Percentiles rank a stretch among this genome's conserved stretches.
Conservation (phyloP, 1,139 yeast species). For the Debaryomycetaceae sp. region DNA sequence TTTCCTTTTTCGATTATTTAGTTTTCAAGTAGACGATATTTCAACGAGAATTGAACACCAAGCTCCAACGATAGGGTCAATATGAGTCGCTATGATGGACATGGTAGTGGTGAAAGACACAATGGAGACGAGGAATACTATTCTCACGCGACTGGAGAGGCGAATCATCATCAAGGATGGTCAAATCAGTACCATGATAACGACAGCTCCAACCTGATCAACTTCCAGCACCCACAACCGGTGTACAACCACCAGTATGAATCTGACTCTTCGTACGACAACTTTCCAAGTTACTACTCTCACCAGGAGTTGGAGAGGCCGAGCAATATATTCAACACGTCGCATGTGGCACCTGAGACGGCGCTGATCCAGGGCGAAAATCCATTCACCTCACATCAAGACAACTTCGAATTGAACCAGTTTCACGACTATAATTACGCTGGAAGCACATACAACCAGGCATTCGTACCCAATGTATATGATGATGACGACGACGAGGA, state of each 20-base stretch:
- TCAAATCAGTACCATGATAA: slow-evolving; percentile 17
- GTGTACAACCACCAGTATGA: slow-evolving; percentile 13
- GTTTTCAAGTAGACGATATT: not conserved
- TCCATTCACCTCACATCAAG: slow-evolving; percentile 15
- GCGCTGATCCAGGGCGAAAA: slow-evolving; percentile 9
- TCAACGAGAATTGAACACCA: not conserved
- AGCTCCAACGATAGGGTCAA: not conserved
- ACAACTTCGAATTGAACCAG: slow-evolving; percentile 26
- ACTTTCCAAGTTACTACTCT: slow-evolving; percentile 18
- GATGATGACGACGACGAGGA: slow-evolving; percentile 45
- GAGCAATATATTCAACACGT: slow-evolving; percentile 24
- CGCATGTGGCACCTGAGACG: slow-evolving; percentile 13
- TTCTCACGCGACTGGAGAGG: not conserved
- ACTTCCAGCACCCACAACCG: slow-evolving; percentile 35
- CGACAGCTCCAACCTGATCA: slow-evolving; percentile 20
- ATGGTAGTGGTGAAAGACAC: not conserved
- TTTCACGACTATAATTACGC: slow-evolving; percentile 19
- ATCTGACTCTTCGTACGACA: slow-evolving; percentile 20
- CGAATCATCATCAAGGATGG: slow-evolving; percentile 15
- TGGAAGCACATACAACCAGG: slow-evolving; percentile 19
- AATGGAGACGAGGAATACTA: slow-evolving; percentile 6
- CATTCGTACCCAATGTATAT: slow-evolving; percentile 48
- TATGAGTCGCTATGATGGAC: slow-evolving; percentile 3
- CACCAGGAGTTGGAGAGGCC: slow-evolving; percentile 16
- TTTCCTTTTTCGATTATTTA: not conserved